Conservation (phyloP, 2,329 filamentous ascomycete genomes). For the Aureobasidium sp. region DNA sequence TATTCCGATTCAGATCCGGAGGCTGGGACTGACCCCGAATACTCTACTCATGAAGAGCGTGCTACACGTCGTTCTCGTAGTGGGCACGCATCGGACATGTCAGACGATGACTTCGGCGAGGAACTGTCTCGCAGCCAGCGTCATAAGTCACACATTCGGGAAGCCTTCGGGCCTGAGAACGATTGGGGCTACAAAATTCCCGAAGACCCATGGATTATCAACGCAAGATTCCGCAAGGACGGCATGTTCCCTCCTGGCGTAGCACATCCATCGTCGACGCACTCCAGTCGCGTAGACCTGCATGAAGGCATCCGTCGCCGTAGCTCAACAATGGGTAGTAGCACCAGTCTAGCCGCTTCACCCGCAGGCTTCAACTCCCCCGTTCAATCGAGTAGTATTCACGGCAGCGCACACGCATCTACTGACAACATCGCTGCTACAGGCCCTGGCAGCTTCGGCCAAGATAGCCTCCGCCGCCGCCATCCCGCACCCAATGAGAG, state of each 20-base stretch:
- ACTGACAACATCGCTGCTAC: slow-evolving; percentile 26
- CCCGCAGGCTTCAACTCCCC: slow-evolving; percentile 11
- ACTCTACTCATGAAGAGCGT: slow-evolving; percentile 30
- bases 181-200: slow-evolving; percentile 71
- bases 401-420: slow-evolving; percentile 20
- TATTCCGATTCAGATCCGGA: slow-evolving; percentile 33
- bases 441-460: slow-evolving; percentile 12
- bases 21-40: slow-evolving; percentile 32
- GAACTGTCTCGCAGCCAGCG: slow-evolving; percentile 23
- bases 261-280: slow-evolving; percentile 43
- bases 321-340: slow-evolving; percentile 24
- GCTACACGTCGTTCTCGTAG: slow-evolving; percentile 22
- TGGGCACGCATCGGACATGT: slow-evolving; percentile 17
- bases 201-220: slow-evolving; percentile 90
- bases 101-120: slow-evolving; percentile 16
- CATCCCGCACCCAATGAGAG: slow-evolving; percentile 51
- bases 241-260: slow-evolving; percentile 56
- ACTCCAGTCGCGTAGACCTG: slow-evolving; percentile 44
- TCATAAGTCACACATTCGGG: slow-evolving; percentile 24
- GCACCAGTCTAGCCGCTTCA: slow-evolving; percentile 14
- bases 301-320: slow-evolving; percentile 18
- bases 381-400: not conserved
- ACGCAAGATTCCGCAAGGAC: slow-evolving; percentile 78
- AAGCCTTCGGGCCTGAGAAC: slow-evolving; percentile 39
- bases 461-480: slow-evolving; percentile 15